These are phyloP conservation scores for Aotearoamyces nothofagi DNA, from an alignment of 2,329 filamentous ascomycete genomes.

Conservation along the genomic window DNA sequence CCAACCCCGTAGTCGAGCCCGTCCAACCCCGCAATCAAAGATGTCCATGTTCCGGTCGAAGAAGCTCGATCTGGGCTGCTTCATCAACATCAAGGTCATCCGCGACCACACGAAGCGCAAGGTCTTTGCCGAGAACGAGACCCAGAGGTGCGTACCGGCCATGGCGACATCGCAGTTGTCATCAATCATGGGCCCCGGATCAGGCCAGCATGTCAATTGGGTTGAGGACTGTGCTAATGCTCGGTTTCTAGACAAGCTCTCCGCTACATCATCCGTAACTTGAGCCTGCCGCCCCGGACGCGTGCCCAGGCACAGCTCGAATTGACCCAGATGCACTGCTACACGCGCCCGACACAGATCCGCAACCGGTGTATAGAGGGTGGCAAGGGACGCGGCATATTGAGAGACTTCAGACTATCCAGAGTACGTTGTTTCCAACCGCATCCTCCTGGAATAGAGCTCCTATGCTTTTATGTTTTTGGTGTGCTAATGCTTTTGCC, in stretches of 20 bases:
- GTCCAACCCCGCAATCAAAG: no score
- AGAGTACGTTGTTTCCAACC: slow-evolving; percentile 45
- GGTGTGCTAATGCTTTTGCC: no score
- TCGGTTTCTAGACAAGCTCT: slow-evolving; percentile 59
- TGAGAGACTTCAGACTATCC: slow-evolving; percentile 83
- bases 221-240: neutral
- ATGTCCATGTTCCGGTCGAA: slow-evolving; percentile 84
- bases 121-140: slow-evolving; percentile 74
- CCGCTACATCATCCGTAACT: slow-evolving; percentile 88
- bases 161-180: no score
- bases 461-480: neutral
- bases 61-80: slow-evolving; percentile 79
- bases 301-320: slow-evolving; percentile 89
- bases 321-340: slow-evolving; percentile 88
- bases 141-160: slow-evolving; percentile 51
- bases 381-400: slow-evolving; percentile 88
- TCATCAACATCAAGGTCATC: slow-evolving; percentile 72
- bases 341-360: slow-evolving; percentile 87
- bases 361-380: slow-evolving; percentile 85
- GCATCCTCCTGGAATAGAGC: neutral
- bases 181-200: no score
- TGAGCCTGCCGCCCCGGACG: slow-evolving; percentile 62
- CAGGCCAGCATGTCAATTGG: no score
- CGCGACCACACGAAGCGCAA: slow-evolving; percentile 96
- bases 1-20: no score